Conservation (phyloP, 306 rosid species). For the Lathyrus aphaca region DNA sequence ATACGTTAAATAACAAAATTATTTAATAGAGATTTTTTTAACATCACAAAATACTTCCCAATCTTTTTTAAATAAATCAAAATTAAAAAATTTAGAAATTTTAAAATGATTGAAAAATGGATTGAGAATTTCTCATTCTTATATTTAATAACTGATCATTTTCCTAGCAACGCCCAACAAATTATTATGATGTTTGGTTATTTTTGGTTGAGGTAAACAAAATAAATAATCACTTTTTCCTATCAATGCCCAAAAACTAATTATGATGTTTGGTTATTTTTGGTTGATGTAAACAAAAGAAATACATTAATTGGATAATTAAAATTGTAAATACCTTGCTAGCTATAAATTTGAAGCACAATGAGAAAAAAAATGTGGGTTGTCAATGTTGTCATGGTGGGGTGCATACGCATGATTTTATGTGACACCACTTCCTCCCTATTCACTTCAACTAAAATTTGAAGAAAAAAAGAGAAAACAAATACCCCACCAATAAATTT, state of each 20-base stretch:
- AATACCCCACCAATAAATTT: background rate
- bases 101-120: no score
- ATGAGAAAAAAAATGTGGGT: constrained; percentile 37
- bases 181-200: constrained; percentile 19
- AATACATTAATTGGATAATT: constrained; percentile 30
- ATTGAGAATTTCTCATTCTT: no score
- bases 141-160: background rate
- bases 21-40: no score
- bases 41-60: no score
- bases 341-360: constrained; percentile 5
- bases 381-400: constrained; percentile 57
- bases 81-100: no score
- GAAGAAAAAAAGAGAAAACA: background rate
- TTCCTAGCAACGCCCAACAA: no score
- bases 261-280: constrained; percentile 35
- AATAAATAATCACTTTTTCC: background rate
- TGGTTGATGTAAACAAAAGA: constrained; percentile 31
- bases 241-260: no score
- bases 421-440: constrained; percentile 43
- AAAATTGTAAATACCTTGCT: background rate
- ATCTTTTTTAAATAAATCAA: no score
- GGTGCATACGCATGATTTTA: constrained; percentile 56
- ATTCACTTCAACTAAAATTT: constrained; percentile 16
- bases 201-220: constrained; percentile 35
- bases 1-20: no score